These are phyloP conservation scores for Mycena filopes DNA, from an alignment of 768 basidiomycete species.

Conservation along the genomic window DNA sequence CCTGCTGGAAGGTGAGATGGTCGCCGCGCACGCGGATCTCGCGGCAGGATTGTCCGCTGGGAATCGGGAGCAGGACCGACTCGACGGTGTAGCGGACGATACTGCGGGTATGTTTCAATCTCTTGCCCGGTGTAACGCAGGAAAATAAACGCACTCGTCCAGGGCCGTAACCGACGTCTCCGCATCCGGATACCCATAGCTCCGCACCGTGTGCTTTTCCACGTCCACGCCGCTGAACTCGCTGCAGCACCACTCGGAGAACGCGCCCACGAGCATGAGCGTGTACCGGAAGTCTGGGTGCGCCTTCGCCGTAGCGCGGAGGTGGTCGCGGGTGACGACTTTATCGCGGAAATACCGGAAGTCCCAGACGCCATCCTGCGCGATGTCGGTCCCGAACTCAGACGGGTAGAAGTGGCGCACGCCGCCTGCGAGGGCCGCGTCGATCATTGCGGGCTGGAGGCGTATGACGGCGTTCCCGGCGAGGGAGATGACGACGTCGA, in stretches of 20 bases:
- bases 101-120: not conserved
- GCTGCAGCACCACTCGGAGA: slow-evolving; percentile 11
- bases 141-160: slow-evolving; percentile 4
- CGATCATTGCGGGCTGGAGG: slow-evolving; percentile 21
- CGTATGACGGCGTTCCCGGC: slow-evolving; percentile 1
- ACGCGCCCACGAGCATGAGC: slow-evolving; percentile 12
- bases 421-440: slow-evolving; percentile 19
- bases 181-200: slow-evolving; percentile 16
- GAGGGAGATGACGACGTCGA: slow-evolving; percentile 17
- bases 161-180: slow-evolving; percentile 14
- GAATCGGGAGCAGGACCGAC: slow-evolving; percentile 17
- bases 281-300: slow-evolving; percentile 19
- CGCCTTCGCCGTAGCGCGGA: slow-evolving; percentile 1
- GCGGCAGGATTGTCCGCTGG: not conserved
- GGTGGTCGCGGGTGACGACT: slow-evolving; percentile 18
- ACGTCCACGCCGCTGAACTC: slow-evolving; percentile 7
- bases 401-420: slow-evolving; percentile 23
- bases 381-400: slow-evolving; percentile 15
- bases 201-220: slow-evolving; percentile 1
- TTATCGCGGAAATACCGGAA: slow-evolving; percentile 22
- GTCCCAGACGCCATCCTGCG: not conserved
- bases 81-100: slow-evolving; percentile 24
- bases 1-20: slow-evolving; percentile 6
- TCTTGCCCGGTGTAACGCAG: too few species aligned
- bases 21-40: slow-evolving; percentile 17